Evolutionary conservation across 306 rosid genomes (phyloP).

Genomic region (Cucumis melo): DNA sequence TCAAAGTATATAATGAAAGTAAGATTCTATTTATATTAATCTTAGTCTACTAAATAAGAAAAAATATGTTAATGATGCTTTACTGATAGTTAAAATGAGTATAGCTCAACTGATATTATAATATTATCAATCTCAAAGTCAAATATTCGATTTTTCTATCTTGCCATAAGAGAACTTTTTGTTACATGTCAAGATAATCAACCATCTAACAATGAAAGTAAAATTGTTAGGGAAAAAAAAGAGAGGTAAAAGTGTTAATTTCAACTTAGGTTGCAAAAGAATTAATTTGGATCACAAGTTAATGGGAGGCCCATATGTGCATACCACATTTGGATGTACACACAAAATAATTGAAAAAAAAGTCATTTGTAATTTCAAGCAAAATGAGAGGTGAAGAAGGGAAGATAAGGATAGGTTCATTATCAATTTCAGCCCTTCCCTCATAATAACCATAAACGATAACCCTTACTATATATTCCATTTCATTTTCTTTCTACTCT

Average conservation of each 20-base stretch:
- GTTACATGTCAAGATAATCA: no score
- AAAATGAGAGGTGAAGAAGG: background rate
- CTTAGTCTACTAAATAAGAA: no score
- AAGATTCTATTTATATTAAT: no score
- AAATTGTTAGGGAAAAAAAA: no score
- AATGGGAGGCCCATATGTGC: background rate
- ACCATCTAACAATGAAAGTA: background rate
- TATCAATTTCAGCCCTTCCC: background rate
- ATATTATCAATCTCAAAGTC: no score
- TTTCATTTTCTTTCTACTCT: background rate
- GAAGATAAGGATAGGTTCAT: background rate
- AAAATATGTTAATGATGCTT: no score
- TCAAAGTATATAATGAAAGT: no score
- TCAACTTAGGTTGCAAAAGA: background rate
- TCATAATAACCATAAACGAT: background rate
- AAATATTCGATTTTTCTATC: no score
- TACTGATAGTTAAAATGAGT: no score
- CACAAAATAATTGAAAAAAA: background rate
- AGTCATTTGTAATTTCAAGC: background rate
- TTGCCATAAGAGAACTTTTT: no score
- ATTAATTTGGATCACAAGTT: background rate
- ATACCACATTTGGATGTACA: background rate
- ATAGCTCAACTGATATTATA: no score
- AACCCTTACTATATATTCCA: background rate
- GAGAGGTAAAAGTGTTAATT: background rate